These are phyloP conservation scores for Phytophthora hibernalis DNA, from an alignment of 352 stramenopile genomes.

Conservation along the genomic window DNA sequence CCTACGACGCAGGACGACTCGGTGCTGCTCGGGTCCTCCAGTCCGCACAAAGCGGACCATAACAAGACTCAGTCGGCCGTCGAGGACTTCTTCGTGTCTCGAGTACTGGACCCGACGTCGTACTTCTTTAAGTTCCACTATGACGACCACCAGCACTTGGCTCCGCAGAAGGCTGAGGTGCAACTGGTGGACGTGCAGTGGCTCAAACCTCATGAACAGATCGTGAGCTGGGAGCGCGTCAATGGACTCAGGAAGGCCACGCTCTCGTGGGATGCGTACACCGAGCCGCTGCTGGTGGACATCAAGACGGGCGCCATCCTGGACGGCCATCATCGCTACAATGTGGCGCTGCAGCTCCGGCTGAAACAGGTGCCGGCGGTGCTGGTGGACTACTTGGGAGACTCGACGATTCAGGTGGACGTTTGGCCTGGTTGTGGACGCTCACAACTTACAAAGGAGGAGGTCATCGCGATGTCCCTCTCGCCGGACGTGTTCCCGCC, in stretches of 20 bases:
- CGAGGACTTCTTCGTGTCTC: slow-evolving; percentile 80
- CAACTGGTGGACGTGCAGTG: slow-evolving; percentile 83
- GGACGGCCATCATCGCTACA: slow-evolving; percentile 87
- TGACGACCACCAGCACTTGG: slow-evolving; percentile 67
- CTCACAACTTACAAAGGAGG: slow-evolving; percentile 69
- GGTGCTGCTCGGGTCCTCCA: slow-evolving; percentile 47
- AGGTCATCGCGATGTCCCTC: slow-evolving; percentile 86
- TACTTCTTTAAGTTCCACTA: slow-evolving; percentile 90
- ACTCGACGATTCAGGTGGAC: slow-evolving; percentile 78
- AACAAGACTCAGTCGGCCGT: slow-evolving; percentile 47
- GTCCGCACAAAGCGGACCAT: neutral
- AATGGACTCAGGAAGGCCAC: slow-evolving; percentile 81
- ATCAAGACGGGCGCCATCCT: slow-evolving; percentile 82
- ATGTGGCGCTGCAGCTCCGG: slow-evolving; percentile 71
- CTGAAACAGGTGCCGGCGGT: slow-evolving; percentile 81
- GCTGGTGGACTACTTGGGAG: slow-evolving; percentile 82
- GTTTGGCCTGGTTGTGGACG: slow-evolving; percentile 82
- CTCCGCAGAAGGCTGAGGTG: slow-evolving; percentile 78
- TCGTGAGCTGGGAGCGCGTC: slow-evolving; percentile 84
- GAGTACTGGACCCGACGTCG: slow-evolving; percentile 84
- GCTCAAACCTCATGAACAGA: slow-evolving; percentile 88
- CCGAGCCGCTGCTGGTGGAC: slow-evolving; percentile 82
- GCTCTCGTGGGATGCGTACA: slow-evolving; percentile 84
- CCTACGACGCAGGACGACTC: slow-evolving; percentile 83
- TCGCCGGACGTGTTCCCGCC: slow-evolving; percentile 84